These are phyloP conservation scores for Phaeotremella skinneri DNA, from an alignment of 768 basidiomycete genomes.

Conservation along the genomic window DNA sequence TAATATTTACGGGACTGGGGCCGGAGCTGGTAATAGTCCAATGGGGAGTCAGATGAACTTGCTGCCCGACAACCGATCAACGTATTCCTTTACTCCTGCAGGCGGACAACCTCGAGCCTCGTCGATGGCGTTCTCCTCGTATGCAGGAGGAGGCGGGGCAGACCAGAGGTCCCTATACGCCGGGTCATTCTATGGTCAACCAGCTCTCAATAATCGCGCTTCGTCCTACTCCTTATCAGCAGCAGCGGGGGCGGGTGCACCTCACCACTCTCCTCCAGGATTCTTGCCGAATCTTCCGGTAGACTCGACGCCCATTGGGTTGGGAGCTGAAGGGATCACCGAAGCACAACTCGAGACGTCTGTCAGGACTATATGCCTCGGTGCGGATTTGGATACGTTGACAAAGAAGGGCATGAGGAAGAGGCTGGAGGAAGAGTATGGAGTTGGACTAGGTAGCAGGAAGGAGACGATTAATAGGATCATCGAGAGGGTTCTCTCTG, in stretches of 20 bases:
- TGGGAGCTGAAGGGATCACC: constrained; percentile 33
- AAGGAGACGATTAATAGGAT: constrained; percentile 51
- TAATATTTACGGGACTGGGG: neutral
- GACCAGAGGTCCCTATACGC: constrained; percentile 54
- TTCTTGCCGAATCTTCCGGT: constrained; percentile 27
- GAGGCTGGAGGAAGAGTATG: constrained; percentile 76
- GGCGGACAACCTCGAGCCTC: constrained; percentile 55
- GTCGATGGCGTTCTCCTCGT: constrained; percentile 62
- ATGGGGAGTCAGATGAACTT: constrained; percentile 7
- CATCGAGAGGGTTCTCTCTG: constrained; percentile 49
- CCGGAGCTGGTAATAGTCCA: constrained; percentile 12
- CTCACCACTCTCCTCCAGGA: constrained; percentile 10
- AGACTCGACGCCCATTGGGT: constrained; percentile 7
- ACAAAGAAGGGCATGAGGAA: constrained; percentile 89
- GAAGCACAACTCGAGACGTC: constrained; percentile 50
- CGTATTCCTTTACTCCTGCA: constrained; percentile 46
- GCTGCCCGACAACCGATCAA: constrained; percentile 28
- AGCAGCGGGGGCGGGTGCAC: constrained; percentile 2
- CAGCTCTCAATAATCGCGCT: constrained; percentile 9
- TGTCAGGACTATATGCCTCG: constrained; percentile 68
- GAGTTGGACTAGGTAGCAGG: constrained; percentile 62
- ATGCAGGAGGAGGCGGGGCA: constrained; percentile 52
- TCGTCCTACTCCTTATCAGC: constrained; percentile 2
- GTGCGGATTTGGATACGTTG: constrained; percentile 80
- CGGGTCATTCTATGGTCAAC: constrained; percentile 45